A percentile compares a stretch with the other conserved stretches of the same genome.
Conservation (phyloP, 2,329 filamentous ascomycete species). For the Neofusicoccum ribis region DNA sequence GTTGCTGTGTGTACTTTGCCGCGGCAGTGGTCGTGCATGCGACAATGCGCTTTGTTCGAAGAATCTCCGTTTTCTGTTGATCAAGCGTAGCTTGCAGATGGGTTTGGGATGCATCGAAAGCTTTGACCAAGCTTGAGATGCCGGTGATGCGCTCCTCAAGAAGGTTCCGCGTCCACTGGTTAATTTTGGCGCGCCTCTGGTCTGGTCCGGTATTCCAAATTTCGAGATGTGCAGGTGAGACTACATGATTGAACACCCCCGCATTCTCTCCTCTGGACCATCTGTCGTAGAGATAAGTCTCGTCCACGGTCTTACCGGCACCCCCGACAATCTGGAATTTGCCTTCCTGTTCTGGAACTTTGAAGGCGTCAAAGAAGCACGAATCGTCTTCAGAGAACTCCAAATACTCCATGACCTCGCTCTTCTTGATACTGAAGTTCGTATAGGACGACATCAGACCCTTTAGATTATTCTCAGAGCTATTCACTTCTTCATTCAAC, state of each 20-base stretch:
- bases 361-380: conserved; percentile 59
- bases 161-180: conserved; percentile 32
- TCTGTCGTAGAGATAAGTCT: conserved; percentile 53
- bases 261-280: conserved; percentile 55
- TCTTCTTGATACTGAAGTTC: background rate
- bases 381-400: conserved; percentile 56
- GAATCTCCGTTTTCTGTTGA: conserved; percentile 30
- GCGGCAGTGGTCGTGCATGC: conserved; percentile 72
- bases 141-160: conserved; percentile 53
- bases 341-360: conserved; percentile 46
- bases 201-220: conserved; percentile 57
- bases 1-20: conserved; percentile 59
- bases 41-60: conserved; percentile 62
- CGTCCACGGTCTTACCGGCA: conserved; percentile 45
- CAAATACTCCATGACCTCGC: conserved; percentile 45
- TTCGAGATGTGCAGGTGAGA: conserved; percentile 27
- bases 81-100: conserved; percentile 36
- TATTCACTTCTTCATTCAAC: conserved; percentile 40
- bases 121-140: conserved; percentile 41
- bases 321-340: conserved; percentile 51
- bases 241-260: conserved; percentile 42
- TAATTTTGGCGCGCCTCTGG: conserved; percentile 37
- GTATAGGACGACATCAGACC: background rate
- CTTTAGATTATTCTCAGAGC: conserved; percentile 24
- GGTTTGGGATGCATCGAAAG: conserved; percentile 40